These are phyloP conservation scores for Macrolepiota dolichaula DNA, from an alignment of 768 basidiomycete genomes.

Conservation along the genomic window DNA sequence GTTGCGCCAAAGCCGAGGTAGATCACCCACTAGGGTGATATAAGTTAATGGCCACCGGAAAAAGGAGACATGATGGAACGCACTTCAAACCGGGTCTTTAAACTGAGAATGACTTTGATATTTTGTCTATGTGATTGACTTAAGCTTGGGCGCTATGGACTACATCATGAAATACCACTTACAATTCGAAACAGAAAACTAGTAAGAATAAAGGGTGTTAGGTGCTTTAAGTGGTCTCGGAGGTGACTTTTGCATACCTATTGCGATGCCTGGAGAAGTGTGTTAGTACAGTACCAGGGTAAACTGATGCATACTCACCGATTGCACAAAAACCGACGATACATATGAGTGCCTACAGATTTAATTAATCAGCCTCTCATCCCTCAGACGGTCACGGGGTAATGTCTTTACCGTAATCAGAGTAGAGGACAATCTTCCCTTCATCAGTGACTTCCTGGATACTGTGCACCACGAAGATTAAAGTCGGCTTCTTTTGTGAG, in stretches of 20 bases:
- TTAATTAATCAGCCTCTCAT: not conserved
- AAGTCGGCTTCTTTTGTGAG: not conserved
- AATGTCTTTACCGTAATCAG: not conserved
- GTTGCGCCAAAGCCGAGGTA: conserved; percentile 31
- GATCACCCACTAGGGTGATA: conserved; percentile 23
- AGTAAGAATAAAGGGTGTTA: not conserved
- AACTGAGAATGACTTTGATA: not conserved
- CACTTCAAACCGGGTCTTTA: not conserved
- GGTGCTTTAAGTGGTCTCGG: too few relatives aligned
- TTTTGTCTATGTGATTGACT: not conserved
- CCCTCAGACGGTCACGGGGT: not conserved
- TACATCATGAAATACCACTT: not conserved
- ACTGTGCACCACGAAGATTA: not conserved
- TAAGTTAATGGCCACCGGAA: not conserved
- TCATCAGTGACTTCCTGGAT: not conserved
- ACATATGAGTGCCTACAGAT: not conserved
- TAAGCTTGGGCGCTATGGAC: not conserved
- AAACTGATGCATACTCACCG: not conserved
- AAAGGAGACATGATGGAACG: not conserved
- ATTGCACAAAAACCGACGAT: not conserved
- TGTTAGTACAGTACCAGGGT: not conserved
- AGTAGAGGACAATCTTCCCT: not conserved
- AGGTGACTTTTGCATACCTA: not conserved
- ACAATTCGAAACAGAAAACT: conserved; percentile 5
- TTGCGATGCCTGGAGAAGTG: not conserved